These are phyloP conservation scores for Corynascus novoguineensis DNA, from an alignment of 495 filamentous ascomycete species.

Conservation along the genomic window DNA sequence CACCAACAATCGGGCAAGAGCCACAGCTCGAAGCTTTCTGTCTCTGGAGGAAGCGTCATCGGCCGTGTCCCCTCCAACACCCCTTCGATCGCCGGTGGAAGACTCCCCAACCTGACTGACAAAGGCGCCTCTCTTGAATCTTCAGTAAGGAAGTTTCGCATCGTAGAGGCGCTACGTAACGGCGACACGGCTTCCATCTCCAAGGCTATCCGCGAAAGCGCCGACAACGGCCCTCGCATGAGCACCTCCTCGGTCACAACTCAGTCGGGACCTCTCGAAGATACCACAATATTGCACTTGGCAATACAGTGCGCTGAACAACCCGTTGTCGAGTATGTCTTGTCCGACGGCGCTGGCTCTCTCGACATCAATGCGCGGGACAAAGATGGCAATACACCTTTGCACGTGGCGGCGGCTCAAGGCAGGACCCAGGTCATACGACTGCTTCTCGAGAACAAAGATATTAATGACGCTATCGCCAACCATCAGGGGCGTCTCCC, in stretches of 20 bases:
- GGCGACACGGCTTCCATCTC: slow-evolving; percentile 88
- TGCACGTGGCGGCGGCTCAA: slow-evolving; percentile 81
- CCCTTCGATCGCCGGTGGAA: slow-evolving; percentile 26
- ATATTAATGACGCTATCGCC: slow-evolving; percentile 82
- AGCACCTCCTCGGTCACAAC: slow-evolving; percentile 51
- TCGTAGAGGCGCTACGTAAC: slow-evolving; percentile 85
- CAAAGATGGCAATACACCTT: slow-evolving; percentile 85
- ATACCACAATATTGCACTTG: slow-evolving; percentile 83
- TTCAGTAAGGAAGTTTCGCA: slow-evolving; percentile 85
- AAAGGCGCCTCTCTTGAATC: slow-evolving; percentile 71
- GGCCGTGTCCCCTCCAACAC: slow-evolving; percentile 34
- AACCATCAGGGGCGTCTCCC: slow-evolving; percentile 85
- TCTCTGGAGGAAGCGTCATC: slow-evolving; percentile 29
- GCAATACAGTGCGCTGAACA: slow-evolving; percentile 96
- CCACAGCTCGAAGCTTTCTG: slow-evolving; percentile 41
- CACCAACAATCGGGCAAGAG: slow-evolving; percentile 33
- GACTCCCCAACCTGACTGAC: slow-evolving; percentile 27
- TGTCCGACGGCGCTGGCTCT: slow-evolving; percentile 60
- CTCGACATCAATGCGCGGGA: slow-evolving; percentile 87
- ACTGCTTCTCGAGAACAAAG: slow-evolving; percentile 69
- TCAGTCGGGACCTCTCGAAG: slow-evolving; percentile 52
- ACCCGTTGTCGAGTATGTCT: slow-evolving; percentile 90
- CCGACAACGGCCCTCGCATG: slow-evolving; percentile 42
- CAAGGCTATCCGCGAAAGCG: slow-evolving; percentile 71
- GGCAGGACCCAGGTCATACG: slow-evolving; percentile 73